These are phyloP conservation scores for Geoglossum glabrum DNA, from an alignment of 495 filamentous ascomycete genomes.

Conservation along the genomic window DNA sequence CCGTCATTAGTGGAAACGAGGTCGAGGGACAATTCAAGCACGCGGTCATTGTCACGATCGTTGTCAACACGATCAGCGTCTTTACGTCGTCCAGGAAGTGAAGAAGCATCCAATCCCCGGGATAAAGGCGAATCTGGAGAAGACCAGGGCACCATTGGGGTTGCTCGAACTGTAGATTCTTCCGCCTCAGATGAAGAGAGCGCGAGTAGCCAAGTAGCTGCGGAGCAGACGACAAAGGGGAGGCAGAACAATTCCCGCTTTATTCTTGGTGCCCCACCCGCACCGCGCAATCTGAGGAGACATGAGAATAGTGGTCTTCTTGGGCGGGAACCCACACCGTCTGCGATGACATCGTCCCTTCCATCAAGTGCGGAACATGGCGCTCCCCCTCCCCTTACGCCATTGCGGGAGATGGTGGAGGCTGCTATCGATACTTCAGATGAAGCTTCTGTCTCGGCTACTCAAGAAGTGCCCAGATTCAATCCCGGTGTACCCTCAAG, in stretches of 20 bases:
- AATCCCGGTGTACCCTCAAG: neutral
- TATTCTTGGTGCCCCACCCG: neutral
- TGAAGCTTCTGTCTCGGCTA: conserved; percentile 12
- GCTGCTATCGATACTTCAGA: conserved; percentile 17
- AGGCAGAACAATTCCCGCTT: neutral
- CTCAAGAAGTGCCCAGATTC: neutral
- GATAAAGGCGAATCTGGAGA: neutral
- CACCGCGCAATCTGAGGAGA: neutral
- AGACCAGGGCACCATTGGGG: neutral
- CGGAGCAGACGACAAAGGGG: neutral
- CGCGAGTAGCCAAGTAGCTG: neutral
- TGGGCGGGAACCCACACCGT: neutral
- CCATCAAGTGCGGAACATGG: conserved; percentile 3
- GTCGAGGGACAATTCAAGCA: conserved; percentile 1
- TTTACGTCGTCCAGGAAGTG: neutral
- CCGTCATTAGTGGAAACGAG: neutral
- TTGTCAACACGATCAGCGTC: neutral
- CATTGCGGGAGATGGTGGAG: conserved; percentile 19
- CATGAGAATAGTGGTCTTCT: neutral
- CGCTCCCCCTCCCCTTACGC: conserved; percentile 15
- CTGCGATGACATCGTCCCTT: neutral
- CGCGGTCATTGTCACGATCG: neutral
- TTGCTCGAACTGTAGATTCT: neutral
- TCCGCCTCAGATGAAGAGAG: neutral
- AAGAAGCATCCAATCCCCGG: neutral